These are phyloP conservation scores for Phytophthora colocasiae DNA, from an alignment of 352 stramenopile species.

Conservation along the genomic window DNA sequence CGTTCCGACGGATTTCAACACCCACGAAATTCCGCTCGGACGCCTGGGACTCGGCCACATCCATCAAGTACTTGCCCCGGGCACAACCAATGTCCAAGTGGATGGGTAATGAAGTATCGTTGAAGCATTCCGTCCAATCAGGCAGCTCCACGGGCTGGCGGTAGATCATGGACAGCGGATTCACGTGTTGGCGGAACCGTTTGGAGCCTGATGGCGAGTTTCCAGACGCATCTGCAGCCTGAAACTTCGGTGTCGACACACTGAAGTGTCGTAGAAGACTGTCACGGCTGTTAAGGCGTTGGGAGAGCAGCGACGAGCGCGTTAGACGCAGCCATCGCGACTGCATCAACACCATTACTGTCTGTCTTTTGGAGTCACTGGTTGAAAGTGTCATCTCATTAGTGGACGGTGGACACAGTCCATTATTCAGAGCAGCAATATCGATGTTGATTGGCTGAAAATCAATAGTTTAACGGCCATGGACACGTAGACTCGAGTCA, in stretches of 20 bases:
- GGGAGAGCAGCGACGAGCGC: constrained; percentile 4
- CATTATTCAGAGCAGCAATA: constrained; percentile 9
- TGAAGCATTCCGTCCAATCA: constrained; percentile 63
- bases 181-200: constrained; percentile 87
- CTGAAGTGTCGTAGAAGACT: constrained; percentile 17
- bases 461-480: not conserved
- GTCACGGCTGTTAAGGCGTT: not conserved
- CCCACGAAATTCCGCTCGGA: constrained; percentile 73
- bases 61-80: constrained; percentile 82
- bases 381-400: not conserved
- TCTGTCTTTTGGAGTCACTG: not conserved
- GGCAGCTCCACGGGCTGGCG: constrained; percentile 68
- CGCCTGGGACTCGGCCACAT: constrained; percentile 50
- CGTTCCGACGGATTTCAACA: constrained; percentile 85
- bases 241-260: constrained; percentile 7
- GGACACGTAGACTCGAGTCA: constrained; percentile 37
- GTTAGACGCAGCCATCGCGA: constrained; percentile 19
- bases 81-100: constrained; percentile 88
- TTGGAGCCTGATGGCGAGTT: constrained; percentile 42
- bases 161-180: constrained; percentile 75
- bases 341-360: constrained; percentile 16
- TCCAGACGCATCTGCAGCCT: not conserved
- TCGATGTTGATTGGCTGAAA: constrained; percentile 37
- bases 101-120: constrained; percentile 58
- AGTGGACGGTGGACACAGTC: not conserved